Percentiles rank a stretch among this genome's conserved stretches.
Conservation (phyloP, 768 basidiomycete genomes). For the Daedaleopsis nitida region DNA sequence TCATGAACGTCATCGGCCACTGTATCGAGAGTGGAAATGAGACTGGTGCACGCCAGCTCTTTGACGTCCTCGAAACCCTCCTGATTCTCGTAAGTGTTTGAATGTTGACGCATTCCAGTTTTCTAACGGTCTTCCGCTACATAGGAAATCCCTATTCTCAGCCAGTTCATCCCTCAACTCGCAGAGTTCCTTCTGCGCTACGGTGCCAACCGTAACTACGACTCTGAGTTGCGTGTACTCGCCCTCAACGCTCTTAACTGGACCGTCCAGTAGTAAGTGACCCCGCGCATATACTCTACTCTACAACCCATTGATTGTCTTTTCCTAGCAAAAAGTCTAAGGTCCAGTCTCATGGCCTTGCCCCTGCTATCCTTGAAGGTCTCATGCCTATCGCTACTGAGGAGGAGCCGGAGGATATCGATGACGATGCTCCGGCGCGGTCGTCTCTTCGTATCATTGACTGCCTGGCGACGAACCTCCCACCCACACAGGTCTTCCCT, state of each 20-base stretch:
- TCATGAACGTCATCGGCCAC: constrained; percentile 88
- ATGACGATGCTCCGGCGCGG: constrained; percentile 90
- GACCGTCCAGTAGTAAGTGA: constrained; percentile 90
- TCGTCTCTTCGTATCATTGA: constrained; percentile 96
- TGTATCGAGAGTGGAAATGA: constrained; percentile 80
- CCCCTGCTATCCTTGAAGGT: constrained; percentile 82
- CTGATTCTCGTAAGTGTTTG: constrained; percentile 73
- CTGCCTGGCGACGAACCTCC: constrained; percentile 86
- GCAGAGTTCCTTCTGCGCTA: constrained; percentile 86
- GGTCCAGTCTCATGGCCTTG: constrained; percentile 83
- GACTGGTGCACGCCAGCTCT: constrained; percentile 80
- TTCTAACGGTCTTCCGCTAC: background rate
- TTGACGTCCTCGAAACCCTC: constrained; percentile 95
- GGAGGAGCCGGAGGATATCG: constrained; percentile 89
- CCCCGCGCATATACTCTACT: background rate
- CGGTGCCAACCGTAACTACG: constrained; percentile 76
- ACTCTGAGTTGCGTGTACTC: constrained; percentile 82
- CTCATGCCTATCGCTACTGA: constrained; percentile 95
- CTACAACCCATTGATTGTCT: constrained; percentile 7
- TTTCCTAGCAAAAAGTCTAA: constrained; percentile 88
- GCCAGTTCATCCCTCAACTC: constrained; percentile 84
- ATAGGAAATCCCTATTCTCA: constrained; percentile 92
- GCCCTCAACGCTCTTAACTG: constrained; percentile 93
- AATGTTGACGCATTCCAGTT: background rate
- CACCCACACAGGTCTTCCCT: constrained; percentile 95